Percentiles rank a stretch among this genome's conserved stretches.
phyloP scores from a whole-genome alignment of 176 grass and related monocot genomes.

The Alopecurus myosuroides region DNA sequence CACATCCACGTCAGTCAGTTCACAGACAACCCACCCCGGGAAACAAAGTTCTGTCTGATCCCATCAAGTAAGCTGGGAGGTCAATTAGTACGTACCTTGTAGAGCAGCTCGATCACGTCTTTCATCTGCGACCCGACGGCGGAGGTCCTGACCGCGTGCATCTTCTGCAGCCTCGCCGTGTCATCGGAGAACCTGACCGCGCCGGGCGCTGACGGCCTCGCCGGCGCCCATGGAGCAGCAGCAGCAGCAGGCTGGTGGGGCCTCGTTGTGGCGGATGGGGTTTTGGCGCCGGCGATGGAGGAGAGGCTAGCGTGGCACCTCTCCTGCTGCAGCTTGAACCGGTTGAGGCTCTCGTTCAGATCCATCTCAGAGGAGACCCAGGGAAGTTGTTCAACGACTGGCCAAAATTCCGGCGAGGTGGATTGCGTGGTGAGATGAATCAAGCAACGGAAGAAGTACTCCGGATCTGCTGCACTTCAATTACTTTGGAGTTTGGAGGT shows the following conservation, averaged over 20 bases:
- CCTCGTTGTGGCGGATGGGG: not conserved
- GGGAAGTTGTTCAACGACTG: no score
- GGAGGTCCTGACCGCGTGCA: not conserved
- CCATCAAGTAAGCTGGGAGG: no score
- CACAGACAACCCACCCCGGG: no score
- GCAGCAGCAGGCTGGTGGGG: not conserved
- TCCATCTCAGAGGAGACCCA: no score
- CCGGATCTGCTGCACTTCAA: no score
- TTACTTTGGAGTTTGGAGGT: no score
- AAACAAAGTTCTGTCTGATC: no score
- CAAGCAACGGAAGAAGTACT: no score
- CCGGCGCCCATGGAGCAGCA: not conserved
- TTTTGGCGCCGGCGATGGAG: not conserved
- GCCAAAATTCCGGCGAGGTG: no score
- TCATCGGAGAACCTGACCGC: not conserved
- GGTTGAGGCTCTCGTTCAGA: not conserved
- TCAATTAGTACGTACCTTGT: not conserved
- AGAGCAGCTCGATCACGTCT: not conserved
- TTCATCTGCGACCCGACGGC: not conserved
- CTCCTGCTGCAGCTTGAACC: not conserved
- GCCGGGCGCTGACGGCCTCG: not conserved
- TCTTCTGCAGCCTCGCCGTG: not conserved
- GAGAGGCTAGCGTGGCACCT: not conserved
- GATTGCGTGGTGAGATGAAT: no score
- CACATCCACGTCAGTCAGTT: no score